These are phyloP conservation scores for Coniochaeta sp. DNA, from an alignment of 2,329 filamentous ascomycete species.

Conservation along the genomic window DNA sequence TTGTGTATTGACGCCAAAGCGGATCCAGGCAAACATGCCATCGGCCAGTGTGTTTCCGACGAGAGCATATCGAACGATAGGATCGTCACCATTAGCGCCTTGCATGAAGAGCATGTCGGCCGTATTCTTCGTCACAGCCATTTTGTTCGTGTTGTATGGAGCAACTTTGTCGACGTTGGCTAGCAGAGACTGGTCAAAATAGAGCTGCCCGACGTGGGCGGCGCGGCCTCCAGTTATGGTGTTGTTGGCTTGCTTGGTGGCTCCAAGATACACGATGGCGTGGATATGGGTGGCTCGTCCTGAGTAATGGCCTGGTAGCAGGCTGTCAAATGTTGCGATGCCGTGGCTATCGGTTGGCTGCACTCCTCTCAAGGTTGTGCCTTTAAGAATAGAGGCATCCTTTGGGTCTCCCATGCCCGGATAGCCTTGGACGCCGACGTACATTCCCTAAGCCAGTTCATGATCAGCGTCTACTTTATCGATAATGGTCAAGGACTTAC, in stretches of 20 bases:
- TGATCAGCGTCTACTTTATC: not conserved
- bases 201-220: conserved; percentile 19
- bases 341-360: conserved; percentile 29
- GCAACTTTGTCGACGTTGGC: conserved; percentile 11
- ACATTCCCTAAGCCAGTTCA: conserved; percentile 14
- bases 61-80: conserved; percentile 18
- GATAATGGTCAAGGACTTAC: conserved; percentile 32
- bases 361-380: conserved; percentile 32
- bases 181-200: conserved; percentile 20
- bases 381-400: conserved; percentile 31
- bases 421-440: conserved; percentile 24
- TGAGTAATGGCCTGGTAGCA: conserved; percentile 37
- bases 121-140: conserved; percentile 13
- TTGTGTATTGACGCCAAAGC: conserved; percentile 20
- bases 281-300: conserved; percentile 40
- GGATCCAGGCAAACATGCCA: conserved; percentile 21
- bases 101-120: conserved; percentile 18
- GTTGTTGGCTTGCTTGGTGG: conserved; percentile 34
- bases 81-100: conserved; percentile 21
- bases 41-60: conserved; percentile 15
- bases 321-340: conserved; percentile 29
- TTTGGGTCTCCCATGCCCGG: conserved; percentile 26
- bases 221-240: conserved; percentile 17
- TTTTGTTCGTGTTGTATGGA: conserved; percentile 18
- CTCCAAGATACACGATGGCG: conserved; percentile 20